phyloP scores from a whole-genome alignment of 2,329 filamentous ascomycete species.

The Septoria linicola region DNA sequence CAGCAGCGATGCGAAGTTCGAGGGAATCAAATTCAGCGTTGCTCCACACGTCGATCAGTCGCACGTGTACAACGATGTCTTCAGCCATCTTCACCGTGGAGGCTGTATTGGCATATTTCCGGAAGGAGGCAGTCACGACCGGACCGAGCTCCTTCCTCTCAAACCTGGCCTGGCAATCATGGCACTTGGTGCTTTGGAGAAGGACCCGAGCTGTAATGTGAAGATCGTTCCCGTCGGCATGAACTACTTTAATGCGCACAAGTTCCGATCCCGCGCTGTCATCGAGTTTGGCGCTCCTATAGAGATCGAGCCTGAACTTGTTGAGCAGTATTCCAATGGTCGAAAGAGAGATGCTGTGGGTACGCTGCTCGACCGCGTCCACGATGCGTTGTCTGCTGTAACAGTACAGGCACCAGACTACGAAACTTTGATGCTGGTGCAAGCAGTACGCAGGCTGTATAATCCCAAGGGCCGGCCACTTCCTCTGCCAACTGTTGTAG shows the following conservation, averaged over 20 bases:
- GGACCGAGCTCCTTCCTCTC: conserved; percentile 83
- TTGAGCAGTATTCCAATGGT: conserved; percentile 79
- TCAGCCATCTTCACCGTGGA: conserved; percentile 73
- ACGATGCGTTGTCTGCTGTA: conserved; percentile 79
- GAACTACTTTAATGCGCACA: conserved; percentile 99
- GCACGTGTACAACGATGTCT: conserved; percentile 90
- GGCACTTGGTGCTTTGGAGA: conserved; percentile 85
- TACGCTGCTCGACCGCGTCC: conserved; percentile 79
- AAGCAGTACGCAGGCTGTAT: conserved; percentile 89
- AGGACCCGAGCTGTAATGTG: conserved; percentile 80
- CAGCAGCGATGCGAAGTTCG: conserved; percentile 56
- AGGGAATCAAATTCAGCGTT: conserved; percentile 80
- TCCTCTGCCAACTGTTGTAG: conserved; percentile 85
- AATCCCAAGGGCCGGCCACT: conserved; percentile 93
- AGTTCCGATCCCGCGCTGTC: conserved; percentile 93
- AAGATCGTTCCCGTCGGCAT: conserved; percentile 97
- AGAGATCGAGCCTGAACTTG: conserved; percentile 76
- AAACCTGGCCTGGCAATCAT: conserved; percentile 98
- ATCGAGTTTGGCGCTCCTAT: conserved; percentile 92
- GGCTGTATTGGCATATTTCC: conserved; percentile 96
- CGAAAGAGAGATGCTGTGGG: conserved; percentile 85
- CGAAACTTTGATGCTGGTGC: conserved; percentile 94
- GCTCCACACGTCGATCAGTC: conserved; percentile 94
- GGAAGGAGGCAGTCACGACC: conserved; percentile 93
- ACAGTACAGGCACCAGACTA: conserved; percentile 93